Conservation (phyloP, 805 yeast genomes). For the Yarrowia sp. region DNA sequence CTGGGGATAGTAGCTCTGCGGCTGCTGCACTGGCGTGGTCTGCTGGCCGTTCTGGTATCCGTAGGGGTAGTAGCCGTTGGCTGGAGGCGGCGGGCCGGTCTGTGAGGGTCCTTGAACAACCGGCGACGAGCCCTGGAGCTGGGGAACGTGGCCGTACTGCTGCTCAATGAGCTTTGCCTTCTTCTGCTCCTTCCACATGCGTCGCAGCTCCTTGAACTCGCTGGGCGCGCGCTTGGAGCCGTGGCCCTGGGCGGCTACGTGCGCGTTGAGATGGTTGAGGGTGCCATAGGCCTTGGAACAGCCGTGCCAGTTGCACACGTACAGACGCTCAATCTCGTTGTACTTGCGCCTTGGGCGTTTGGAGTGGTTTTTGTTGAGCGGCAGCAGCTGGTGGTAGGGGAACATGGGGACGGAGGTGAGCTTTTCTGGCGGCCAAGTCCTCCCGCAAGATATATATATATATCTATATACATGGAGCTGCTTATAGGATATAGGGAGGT, state of each 20-base stretch:
- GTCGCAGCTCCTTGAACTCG: constrained; percentile 61
- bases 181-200: constrained; percentile 53
- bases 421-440: no score
- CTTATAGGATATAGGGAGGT: constrained; percentile 34
- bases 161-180: constrained; percentile 47
- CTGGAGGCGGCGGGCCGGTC: background rate
- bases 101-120: constrained; percentile 5
- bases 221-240: constrained; percentile 62
- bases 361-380: constrained; percentile 38
- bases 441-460: constrained; percentile 7
- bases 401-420: background rate
- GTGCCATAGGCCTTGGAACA: constrained; percentile 67
- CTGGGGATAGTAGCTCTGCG: constrained; percentile 20
- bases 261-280: constrained; percentile 65
- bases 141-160: constrained; percentile 22
- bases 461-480: constrained; percentile 24
- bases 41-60: constrained; percentile 31
- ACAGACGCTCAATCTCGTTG: constrained; percentile 62
- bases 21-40: constrained; percentile 16
- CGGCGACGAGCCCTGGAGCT: constrained; percentile 18
- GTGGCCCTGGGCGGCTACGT: constrained; percentile 60
- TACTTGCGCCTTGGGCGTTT: constrained; percentile 62
- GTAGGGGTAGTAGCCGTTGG: constrained; percentile 28
- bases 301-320: constrained; percentile 56
- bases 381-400: constrained; percentile 33